Evolutionary conservation across 768 basidiomycete species (phyloP), one percentile per base, ranked within the genome.

Genomic region (Clitopilus passeckerianus): DNA sequence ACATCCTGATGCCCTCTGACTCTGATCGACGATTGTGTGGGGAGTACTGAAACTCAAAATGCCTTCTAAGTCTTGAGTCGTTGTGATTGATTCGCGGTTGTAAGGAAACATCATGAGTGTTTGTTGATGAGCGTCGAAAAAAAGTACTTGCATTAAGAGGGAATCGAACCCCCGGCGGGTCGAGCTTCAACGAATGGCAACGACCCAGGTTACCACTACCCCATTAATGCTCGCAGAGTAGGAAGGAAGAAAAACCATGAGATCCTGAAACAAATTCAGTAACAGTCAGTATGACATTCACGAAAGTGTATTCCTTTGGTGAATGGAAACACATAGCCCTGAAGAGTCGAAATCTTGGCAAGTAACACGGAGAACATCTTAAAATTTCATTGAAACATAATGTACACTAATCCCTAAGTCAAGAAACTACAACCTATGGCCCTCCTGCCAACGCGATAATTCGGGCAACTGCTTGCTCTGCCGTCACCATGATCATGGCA

Each of bases 131-230:
- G 15, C 22, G 22, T 20, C 20, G 16, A 15, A 37, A 60, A 41
- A 61, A 53, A 62, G 57, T 54, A 50, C 34, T 30, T 86, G 85
- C 85, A 87, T 87, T 86, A 86, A 86, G 85, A 62, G 86, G 85
- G 86, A 87, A 87, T 87, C 84, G 85, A 87, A 87, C 86, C 84
- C 85, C 84, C 86, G 86, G 86, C 86, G 86, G 86, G 84, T 87
- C 86, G 85, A 84, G 67, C 64, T 68, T 53, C 16, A 54, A 53
- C 53, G 46, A 53, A 64, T 58, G 60, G 60, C 60, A 59, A 63
- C 60, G 62, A 63, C 64, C 64, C 64, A 64, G 63, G 60, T 59
- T 62, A 59, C 58, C 61, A 62, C 61, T 62, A 61, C 60, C 60
- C 60, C 60, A 61, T 61, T 61, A 61, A 61, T 61, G 61, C 61